Evolutionary conservation across 176 grass and related monocot genomes (phyloP), one percentile per base, ranked within the genome.

Genomic region (Oryza longistaminata): DNA sequence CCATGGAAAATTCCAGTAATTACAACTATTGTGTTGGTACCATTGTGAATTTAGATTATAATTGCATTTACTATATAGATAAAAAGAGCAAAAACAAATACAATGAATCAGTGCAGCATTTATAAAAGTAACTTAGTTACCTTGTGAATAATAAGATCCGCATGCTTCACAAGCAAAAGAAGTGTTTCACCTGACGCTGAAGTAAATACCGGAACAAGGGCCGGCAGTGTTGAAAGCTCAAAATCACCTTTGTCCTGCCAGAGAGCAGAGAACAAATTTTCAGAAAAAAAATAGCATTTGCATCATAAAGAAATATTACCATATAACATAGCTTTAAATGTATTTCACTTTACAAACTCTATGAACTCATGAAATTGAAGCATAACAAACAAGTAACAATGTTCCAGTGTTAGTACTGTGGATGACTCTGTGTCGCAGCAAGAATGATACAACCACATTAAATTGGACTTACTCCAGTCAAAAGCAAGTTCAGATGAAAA

Each of bases 101-200:
- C 22, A 75, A 50, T 0, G 35, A 15, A 88, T 40, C 11, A 64
- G 10, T 64, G 50, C 4, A 64, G 68, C 5, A 25, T 76, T 80
- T 11, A 82, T 22, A 82, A 74, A 83, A 64, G 58, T 69, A 90
- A 71, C 42, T 43, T 22, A 25, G 52, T 81, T 86, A 99, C 97
- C 91, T 99, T 99, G 84, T 91, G 90, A 72, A 99, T 96, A 84
- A 99, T 94, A 72, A 96, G 90, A 76, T 99, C 93, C 0, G 93
- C 88, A 86, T 96, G 91, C 85, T 96, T 99, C 80, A 96, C 86
- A 80, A 99, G 93, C 76, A 99, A 70, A 86, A 99, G 91, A 86
- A 99, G 97, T 55, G 97, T 99, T 91, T 99, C 97, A 15, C 97
- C 97, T 79, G 91, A 91, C 66, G 93, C 97, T 78, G 97, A 96